These are phyloP conservation scores for Fraxinus sp. DNA, from an alignment of 305 asterid genomes.

Conservation along the genomic window DNA sequence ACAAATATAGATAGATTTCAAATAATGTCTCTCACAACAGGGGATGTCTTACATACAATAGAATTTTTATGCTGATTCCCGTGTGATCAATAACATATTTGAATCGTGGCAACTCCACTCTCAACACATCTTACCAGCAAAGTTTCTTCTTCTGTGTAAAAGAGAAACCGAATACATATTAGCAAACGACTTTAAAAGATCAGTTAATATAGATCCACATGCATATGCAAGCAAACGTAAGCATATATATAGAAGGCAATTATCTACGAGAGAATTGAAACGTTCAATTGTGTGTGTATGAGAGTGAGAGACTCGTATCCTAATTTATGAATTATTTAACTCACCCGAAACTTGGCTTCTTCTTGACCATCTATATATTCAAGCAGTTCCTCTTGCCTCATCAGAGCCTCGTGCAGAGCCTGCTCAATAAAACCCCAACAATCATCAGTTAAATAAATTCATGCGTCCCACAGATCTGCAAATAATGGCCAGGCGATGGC, in stretches of 20 bases:
- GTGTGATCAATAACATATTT: neutral
- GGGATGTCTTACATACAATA: neutral
- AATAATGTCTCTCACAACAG: neutral
- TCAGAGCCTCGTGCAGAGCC: slow-evolving; percentile 95
- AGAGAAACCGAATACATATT: slow-evolving; percentile 17
- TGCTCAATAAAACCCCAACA: slow-evolving; percentile 25
- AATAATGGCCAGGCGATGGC: neutral
- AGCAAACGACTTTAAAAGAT: slow-evolving; percentile 5
- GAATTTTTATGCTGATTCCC: neutral
- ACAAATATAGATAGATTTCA: neutral
- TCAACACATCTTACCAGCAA: slow-evolving; percentile 58
- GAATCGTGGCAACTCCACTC: slow-evolving; percentile 5
- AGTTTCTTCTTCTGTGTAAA: slow-evolving; percentile 73
- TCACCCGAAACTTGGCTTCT: slow-evolving; percentile 76
- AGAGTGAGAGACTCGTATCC: neutral
- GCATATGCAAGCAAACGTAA: neutral
- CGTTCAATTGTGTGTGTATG: no score
- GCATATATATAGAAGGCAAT: neutral
- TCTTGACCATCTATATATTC: slow-evolving; percentile 91
- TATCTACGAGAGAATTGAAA: neutral
- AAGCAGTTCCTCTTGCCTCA: slow-evolving; percentile 97
- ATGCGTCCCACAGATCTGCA: neutral
- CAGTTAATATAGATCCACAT: neutral
- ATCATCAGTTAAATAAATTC: neutral
- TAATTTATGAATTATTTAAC: slow-evolving; percentile 27